A percentile compares a stretch with the other conserved stretches of the same genome.
phyloP scores from a whole-genome alignment of 192 early-diverging fungal genomes.

The Thamnidium elegans region DNA sequence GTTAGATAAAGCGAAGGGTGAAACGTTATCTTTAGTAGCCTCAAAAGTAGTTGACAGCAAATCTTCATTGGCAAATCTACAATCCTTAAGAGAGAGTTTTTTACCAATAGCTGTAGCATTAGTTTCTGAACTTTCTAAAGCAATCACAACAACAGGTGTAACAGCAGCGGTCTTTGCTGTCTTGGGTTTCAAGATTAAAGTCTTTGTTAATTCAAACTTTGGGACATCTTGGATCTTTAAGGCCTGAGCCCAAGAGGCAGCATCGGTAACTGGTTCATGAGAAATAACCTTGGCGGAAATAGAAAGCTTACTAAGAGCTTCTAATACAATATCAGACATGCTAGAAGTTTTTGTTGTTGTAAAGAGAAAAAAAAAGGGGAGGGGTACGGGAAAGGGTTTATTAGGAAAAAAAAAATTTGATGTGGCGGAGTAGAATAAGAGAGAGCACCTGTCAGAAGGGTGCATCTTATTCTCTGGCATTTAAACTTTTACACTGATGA shows the following conservation, averaged over 20 bases:
- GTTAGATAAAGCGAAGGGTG: conserved; percentile 71
- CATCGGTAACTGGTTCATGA: conserved; percentile 55
- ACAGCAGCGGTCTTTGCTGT: conserved; percentile 58
- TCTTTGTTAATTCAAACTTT: conserved; percentile 55
- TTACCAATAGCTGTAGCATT: conserved; percentile 49
- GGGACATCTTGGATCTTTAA: conserved; percentile 33
- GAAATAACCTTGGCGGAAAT: conserved; percentile 38
- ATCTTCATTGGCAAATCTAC: conserved; percentile 70
- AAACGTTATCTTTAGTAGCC: conserved; percentile 59
- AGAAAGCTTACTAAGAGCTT: conserved; percentile 27
- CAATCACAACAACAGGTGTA: conserved; percentile 63
- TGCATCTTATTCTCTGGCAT: no score
- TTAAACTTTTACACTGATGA: no score
- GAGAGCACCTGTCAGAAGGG: background rate
- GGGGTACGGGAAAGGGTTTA: background rate
- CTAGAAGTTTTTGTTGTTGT: no score
- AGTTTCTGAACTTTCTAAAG: conserved; percentile 52
- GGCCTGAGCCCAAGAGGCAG: conserved; percentile 54
- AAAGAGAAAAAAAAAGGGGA: no score
- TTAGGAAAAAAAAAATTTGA: background rate
- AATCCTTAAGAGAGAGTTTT: conserved; percentile 64
- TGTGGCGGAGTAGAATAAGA: background rate
- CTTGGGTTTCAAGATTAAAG: conserved; percentile 81
- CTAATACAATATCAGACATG: conserved; percentile 16
- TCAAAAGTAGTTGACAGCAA: conserved; percentile 52